Evolutionary conservation across 192 early-diverging fungal genomes (phyloP).

Genomic region (Rhizoclosmatium globosum): DNA sequence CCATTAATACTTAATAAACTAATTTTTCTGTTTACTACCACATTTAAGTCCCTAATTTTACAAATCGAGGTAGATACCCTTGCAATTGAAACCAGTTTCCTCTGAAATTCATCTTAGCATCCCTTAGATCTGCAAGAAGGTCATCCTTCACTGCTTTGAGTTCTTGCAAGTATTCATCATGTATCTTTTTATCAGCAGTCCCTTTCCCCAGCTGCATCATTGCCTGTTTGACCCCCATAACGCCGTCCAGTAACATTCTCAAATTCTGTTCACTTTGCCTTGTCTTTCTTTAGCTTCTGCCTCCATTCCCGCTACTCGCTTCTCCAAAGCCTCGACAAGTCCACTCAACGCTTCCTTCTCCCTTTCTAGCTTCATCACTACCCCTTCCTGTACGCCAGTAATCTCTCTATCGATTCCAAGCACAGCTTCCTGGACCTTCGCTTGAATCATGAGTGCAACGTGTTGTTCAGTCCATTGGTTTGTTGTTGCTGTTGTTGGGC

Average conservation of each 20-base stretch:
- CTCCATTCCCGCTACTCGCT: neutral
- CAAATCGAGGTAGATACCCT: neutral
- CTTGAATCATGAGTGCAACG: neutral
- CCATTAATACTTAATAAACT: too few relatives aligned
- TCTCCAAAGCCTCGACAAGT: neutral
- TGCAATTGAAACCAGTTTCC: neutral
- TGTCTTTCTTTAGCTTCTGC: conserved; percentile 1
- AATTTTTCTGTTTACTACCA: too few relatives aligned
- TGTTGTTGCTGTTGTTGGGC: conserved; percentile 11
- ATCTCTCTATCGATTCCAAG: neutral
- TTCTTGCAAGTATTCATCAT: conserved; percentile 6
- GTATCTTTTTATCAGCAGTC: neutral
- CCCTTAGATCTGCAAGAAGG: neutral
- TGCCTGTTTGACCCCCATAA: neutral
- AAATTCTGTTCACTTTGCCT: neutral
- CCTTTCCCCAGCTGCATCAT: conserved; percentile 15
- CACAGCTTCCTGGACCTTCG: neutral
- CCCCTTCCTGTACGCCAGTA: neutral
- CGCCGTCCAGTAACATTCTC: conserved; percentile 7
- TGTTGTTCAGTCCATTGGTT: neutral
- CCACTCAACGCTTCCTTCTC: too few relatives aligned
- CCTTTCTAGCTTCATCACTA: neutral
- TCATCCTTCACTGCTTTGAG: conserved; percentile 1
- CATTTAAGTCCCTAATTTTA: too few relatives aligned
- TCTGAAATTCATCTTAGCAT: conserved; percentile 4